Base-by-base conservation (phyloP, 768 basidiomycete species). In the Russula sp. region DNA sequence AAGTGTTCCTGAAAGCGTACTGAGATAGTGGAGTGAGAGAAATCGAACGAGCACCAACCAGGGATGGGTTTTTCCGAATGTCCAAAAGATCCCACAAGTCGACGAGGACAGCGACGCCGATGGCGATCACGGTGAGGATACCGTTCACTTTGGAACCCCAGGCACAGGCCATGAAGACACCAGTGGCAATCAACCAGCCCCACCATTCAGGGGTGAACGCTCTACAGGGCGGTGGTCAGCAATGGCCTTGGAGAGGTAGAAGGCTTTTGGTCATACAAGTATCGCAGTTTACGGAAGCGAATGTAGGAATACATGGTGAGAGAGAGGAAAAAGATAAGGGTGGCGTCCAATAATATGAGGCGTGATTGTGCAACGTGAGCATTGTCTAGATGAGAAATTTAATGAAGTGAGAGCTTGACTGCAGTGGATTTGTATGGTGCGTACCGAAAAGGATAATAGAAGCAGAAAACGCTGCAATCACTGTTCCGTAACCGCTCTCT, bases 131-230 rank as follows among this genome's bases (percentile, higher is more conserved):
- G 2, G 93, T 93, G 63, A 99, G 79, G 51, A 98, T 78, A 39
- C 97, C 97, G 68, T 98, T 98, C 75, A 98, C 97, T 75, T 99
- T 99, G 70, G 95, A 96, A 5, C 90, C 93, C 82, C 97, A 90
- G 2, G 94, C 92, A 73, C 93, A 93, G 38, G 94, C 93, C 83
- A 99, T 91, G 74, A 90, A 94, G 59, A 87, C 79, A 20, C 97
- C 97, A 2, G 96, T 98, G 2, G 88, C 80, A 45, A 87, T 72
- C 43, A 98, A 79, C 96, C 97, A 99, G 45, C 82, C 81, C 92
- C 94, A 99, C 97, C 97, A 99, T 65, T 86, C 83, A 0, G 81
- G 76, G 0, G 91, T 81, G 72, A 96, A 99, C 70, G 93, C 90
- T 71, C 93, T 94, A 67, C 7, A 35, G 51, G 9, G 50, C 53